Base-by-base conservation (phyloP, 2,329 filamentous ascomycete species). In the Alternaria gaisen region DNA sequence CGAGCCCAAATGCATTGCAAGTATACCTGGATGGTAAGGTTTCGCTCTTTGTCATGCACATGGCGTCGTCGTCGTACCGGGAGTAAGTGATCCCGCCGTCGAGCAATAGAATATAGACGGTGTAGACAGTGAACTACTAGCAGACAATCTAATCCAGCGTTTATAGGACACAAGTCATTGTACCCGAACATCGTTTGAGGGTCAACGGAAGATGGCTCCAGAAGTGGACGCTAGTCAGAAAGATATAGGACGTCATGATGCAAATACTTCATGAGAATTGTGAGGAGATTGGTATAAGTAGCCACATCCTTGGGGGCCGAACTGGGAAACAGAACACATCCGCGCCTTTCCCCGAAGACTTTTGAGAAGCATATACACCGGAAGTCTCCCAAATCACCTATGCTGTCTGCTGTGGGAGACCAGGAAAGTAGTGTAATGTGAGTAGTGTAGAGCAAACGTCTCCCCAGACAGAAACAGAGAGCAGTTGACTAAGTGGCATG, bases 161-260 rank as follows among this genome's bases (percentile, higher is more conserved):
- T 34, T 0, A 12, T 26, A 20, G 24, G 24, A 8, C 32, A 6
- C 28, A 48, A 22, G 28, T 34, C 2, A 1, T 34, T 4, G n/a
- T 1, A 22, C n/a, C 22, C 1, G 28, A 34, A 6, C 10, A 48
- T 3, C 28, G 1, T 28, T 48, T 32, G 2, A 1, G 0, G 14
- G n/a, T 48, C 4, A 22, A 22, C 16, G 28, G 44, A 4, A 48
- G 16, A 16, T 7, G 2, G 0, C 12, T 34, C 4, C 1, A 4
- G 0, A 18, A 32, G 6, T 48, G 44, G 11, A 1, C 4, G 0
- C 26, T 5, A 16, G 0, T 48, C 0, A 1, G 11, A 14, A 6
- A 32, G 0, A 32, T 30, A 32, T 16, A 18, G 1, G 8, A 34
- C 1, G 11, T n/a, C 0, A 48, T 34, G 44, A 32, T 48, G 18